Conservation (phyloP, 345 rosid genomes). For the Balakata baccata region DNA sequence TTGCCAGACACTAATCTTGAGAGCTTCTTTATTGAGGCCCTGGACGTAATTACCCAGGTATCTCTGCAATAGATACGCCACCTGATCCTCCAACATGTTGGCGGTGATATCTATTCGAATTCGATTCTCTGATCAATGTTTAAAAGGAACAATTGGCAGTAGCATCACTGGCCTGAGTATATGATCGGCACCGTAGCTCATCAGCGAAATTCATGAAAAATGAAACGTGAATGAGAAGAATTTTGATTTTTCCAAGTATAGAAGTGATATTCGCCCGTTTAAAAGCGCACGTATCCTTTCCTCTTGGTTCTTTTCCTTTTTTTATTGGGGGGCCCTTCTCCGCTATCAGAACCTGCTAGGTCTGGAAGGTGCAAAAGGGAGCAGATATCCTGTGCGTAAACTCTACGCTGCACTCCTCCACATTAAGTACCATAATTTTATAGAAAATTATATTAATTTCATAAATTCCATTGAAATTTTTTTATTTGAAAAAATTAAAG, state of each 20-base stretch:
- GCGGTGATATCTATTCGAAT: not conserved
- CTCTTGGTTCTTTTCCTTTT: not conserved
- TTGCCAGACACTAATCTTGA: constrained; percentile 95
- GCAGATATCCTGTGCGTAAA: too few species aligned
- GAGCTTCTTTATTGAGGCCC: constrained; percentile 91
- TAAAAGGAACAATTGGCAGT: not conserved
- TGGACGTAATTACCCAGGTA: constrained; percentile 85
- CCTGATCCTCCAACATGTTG: constrained; percentile 98
- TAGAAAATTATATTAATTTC: too few species aligned
- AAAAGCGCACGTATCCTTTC: not conserved
- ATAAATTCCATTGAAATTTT: too few species aligned
- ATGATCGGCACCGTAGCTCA: not conserved
- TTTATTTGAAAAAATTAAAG: too few species aligned
- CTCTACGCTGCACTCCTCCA: too few species aligned
- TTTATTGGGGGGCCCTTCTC: not conserved
- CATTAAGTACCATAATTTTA: too few species aligned
- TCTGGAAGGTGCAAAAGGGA: not conserved
- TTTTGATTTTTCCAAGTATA: not conserved
- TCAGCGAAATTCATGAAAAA: not conserved
- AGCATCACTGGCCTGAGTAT: not conserved
- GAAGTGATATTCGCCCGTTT: not conserved
- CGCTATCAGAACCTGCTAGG: not conserved
- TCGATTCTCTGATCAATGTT: not conserved
- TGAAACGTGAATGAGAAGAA: not conserved
- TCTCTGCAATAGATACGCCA: constrained; percentile 77